Evolutionary conservation across 768 basidiomycete species (phyloP).

Genomic region (Nevesoporus exiguus): DNA sequence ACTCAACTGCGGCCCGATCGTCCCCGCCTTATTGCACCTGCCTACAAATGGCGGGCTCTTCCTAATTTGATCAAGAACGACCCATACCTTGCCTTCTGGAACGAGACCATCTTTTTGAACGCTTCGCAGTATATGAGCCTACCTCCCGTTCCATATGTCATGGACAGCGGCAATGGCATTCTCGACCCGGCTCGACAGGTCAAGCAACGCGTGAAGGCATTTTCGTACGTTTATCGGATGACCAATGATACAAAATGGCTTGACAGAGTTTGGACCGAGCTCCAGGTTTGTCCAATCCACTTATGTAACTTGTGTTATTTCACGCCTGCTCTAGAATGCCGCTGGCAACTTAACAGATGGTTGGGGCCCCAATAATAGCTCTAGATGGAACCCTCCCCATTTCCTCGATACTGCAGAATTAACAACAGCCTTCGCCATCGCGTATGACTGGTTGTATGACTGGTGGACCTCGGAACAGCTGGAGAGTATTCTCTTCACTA

Average conservation of each 20-base stretch:
- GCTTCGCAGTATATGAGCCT: constrained; percentile 68
- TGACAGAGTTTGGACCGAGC: constrained; percentile 79
- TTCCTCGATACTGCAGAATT: constrained; percentile 95
- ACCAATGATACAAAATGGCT: constrained; percentile 91
- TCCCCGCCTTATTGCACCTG: constrained; percentile 87
- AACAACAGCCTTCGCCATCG: constrained; percentile 83
- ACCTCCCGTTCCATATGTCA: constrained; percentile 63
- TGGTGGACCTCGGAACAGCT: constrained; percentile 75
- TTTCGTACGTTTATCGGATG: constrained; percentile 86
- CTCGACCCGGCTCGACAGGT: constrained; percentile 86
- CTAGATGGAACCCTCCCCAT: constrained; percentile 84
- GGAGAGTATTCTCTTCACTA: constrained; percentile 58
- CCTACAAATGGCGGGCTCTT: constrained; percentile 88
- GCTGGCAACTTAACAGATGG: constrained; percentile 60
- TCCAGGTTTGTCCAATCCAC: constrained; percentile 57
- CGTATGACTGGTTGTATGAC: constrained; percentile 95
- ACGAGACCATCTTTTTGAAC: constrained; percentile 85
- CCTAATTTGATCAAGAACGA: constrained; percentile 73
- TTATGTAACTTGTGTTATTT: background rate
- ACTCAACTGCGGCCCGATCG: constrained; percentile 69
- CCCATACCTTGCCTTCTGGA: constrained; percentile 86
- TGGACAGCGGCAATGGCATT: constrained; percentile 87
- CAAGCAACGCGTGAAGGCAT: constrained; percentile 90
- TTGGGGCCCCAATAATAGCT: constrained; percentile 62
- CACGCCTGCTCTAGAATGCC: constrained; percentile 48